Evolutionary conservation across 2,329 filamentous ascomycete genomes (phyloP).

Genomic region (Davidsoniella neocaledoniae): DNA sequence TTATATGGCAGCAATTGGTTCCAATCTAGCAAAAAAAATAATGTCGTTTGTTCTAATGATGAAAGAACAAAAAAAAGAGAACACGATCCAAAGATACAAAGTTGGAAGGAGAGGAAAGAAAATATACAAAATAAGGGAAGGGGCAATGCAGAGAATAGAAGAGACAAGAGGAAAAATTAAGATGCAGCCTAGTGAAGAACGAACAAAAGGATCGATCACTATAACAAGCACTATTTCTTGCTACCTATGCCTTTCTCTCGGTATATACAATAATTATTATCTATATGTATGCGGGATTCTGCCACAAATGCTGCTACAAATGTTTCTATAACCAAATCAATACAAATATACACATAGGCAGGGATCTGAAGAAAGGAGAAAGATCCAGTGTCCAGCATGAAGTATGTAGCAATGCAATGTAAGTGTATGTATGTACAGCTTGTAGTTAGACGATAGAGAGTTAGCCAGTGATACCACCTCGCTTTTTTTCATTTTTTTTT

Average conservation of each 20-base stretch:
- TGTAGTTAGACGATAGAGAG: no score
- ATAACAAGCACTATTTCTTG: background rate
- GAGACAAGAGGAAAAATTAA: conserved; percentile 4
- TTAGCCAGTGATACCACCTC: no score
- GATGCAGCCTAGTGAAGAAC: conserved; percentile 1
- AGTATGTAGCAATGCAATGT: no score
- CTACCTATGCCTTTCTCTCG: background rate
- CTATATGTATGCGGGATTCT: no score
- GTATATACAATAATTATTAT: no score
- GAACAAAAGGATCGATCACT: background rate
- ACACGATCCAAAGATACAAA: background rate
- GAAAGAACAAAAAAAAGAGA: background rate
- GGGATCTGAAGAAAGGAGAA: conserved; percentile 1
- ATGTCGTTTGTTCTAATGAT: no score
- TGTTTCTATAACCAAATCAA: no score
- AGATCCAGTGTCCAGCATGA: no score
- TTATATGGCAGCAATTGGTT: background rate
- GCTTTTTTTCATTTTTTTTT: no score
- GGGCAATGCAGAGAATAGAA: background rate
- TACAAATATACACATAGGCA: background rate
- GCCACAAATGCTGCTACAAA: no score
- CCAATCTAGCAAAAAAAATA: no score
- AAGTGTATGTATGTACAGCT: no score
- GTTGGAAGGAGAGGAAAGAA: background rate
- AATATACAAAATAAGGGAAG: background rate